Evolutionary conservation across 495 filamentous ascomycete genomes (phyloP), one percentile per base, ranked within the genome.

Genomic region (Neurospora sp.): DNA sequence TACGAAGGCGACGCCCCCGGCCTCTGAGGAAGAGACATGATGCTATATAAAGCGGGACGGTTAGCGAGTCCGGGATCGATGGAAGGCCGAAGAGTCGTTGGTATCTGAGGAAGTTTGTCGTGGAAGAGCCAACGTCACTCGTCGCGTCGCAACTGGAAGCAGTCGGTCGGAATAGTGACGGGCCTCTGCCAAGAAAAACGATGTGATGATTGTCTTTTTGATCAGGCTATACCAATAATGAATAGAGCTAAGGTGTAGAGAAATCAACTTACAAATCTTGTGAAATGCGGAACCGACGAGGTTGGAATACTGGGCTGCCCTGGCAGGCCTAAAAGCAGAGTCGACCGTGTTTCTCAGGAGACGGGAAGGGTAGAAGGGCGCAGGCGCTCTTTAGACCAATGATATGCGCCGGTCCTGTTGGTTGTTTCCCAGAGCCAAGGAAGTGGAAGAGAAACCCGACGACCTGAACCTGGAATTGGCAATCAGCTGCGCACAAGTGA

Each of bases 11-110:
- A 89, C 74, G 85, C 85, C 72, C 85, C 85, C 22, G 91, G 90
- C 77, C 89, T 83, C 78, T 89, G 88, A 71, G 91, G 89, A 73
- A 91, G 84, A 80, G 91, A 91, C 91, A 92, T 92, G 75, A 72
- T 81, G 72, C 76, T 81, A 70, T 27, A 44, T 70, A 37, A 14
- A 70, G 68, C 39, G 37, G 68, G 20, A 61, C 37, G 22, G 76
- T 80, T 77, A 81, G 77, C 75, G 70, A 73, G 68, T 12, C 70
- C 27, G 12, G 69, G 38, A 27, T 71, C 11, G 22, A 16, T 35
- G 37, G 22, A 68, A 14, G 12, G 10, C 42, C 14, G n/a, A 40
- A 41, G 44, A 35, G 2, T 31, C 40, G 40, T 9, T n/a, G 70
- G 31, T 31, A 22, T 35, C 31, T 35, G 31, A 35, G 31, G 31